phyloP scores from a whole-genome alignment of 2,329 filamentous ascomycete species.

The Sporothrix mexicana region DNA sequence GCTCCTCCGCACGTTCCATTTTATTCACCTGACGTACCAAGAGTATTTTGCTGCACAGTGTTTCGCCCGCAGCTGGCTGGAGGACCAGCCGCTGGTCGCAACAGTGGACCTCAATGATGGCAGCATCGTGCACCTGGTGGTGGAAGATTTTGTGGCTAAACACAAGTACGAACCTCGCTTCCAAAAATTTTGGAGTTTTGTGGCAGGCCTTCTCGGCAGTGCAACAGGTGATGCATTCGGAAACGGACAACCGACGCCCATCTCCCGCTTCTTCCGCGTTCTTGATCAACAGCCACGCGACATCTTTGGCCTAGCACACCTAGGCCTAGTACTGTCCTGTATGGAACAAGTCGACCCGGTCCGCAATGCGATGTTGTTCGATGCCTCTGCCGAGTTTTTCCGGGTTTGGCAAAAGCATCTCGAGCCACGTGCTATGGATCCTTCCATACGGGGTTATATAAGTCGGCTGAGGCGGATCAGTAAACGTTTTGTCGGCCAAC shows the following conservation, averaged over 20 bases:
- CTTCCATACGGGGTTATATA: no score
- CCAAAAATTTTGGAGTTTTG: not conserved
- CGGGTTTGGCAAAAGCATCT: no score
- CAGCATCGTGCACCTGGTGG: not conserved
- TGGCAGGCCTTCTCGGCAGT: not conserved
- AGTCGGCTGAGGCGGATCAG: no score
- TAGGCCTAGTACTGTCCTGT: no score
- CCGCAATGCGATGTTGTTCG: no score
- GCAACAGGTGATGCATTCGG: not conserved
- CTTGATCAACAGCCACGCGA: not conserved
- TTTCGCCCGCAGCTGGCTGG: not conserved
- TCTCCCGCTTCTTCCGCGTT: not conserved
- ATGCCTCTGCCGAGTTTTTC: no score
- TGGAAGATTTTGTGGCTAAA: not conserved
- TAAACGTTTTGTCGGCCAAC: no score
- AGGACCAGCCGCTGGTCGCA: not conserved
- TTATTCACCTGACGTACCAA: not conserved
- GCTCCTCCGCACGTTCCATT: not conserved
- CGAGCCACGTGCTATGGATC: no score
- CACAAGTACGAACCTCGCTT: not conserved
- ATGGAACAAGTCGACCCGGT: no score
- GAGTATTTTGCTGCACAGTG: slow-evolving; percentile 8
- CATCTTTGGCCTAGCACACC: not conserved
- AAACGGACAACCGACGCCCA: not conserved
- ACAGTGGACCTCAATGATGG: not conserved